Percentiles rank a stretch among this genome's conserved stretches.
Evolutionary conservation across 345 rosid genomes (phyloP).

Genomic region (Melaleuca quinquenervia): DNA sequence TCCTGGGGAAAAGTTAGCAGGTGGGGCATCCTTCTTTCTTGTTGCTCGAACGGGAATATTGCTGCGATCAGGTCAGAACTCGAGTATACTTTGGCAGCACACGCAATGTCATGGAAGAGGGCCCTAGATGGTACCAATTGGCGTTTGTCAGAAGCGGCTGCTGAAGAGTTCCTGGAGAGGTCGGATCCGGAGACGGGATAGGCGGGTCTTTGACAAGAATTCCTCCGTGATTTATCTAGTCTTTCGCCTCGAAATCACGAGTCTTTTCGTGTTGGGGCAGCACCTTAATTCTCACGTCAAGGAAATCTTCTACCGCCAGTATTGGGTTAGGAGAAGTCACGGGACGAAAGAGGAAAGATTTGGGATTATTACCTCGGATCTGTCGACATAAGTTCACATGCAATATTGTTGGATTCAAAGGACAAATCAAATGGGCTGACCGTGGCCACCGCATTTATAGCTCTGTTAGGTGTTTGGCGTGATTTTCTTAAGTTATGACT

Average conservation of each 20-base stretch:
- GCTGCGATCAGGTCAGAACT: neutral
- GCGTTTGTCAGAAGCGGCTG: neutral
- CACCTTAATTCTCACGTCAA: neutral
- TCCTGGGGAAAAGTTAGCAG: neutral
- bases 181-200: neutral
- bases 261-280: neutral
- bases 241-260: neutral
- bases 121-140: neutral
- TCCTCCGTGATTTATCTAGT: neutral
- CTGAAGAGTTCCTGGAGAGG: neutral
- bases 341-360: neutral
- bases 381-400: neutral
- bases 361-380: neutral
- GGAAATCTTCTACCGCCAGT: neutral
- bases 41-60: neutral
- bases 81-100: neutral
- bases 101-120: neutral
- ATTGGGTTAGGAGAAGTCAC: neutral
- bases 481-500: neutral
- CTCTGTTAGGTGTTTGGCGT: neutral
- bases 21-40: neutral
- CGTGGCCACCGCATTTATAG: neutral
- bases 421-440: neutral
- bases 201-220: neutral
- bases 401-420: neutral